A percentile compares a stretch with the other conserved stretches of the same genome.
These are phyloP conservation scores for Petunia axillaris DNA, from an alignment of 257 asterid species.

Conservation along the genomic window DNA sequence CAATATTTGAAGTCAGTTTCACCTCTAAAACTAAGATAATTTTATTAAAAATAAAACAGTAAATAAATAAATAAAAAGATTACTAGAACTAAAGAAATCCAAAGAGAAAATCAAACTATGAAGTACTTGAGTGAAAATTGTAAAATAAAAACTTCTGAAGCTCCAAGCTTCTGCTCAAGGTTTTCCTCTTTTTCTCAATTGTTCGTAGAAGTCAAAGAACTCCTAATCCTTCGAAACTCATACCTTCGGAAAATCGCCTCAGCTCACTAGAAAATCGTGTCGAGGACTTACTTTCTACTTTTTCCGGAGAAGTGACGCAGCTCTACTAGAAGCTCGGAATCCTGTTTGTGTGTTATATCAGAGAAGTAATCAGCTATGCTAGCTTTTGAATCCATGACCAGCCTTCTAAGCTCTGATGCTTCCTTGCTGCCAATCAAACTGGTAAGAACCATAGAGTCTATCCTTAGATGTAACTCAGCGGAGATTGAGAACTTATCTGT, in stretches of 20 bases:
- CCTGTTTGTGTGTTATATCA: slow-evolving; percentile 46
- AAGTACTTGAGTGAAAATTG: background rate
- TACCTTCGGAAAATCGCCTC: background rate
- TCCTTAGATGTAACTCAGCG: slow-evolving; percentile 73
- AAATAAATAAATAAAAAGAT: background rate
- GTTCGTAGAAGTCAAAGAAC: background rate
- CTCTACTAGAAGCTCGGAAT: slow-evolving; percentile 63
- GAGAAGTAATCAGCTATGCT: slow-evolving; percentile 52
- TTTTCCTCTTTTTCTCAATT: no score
- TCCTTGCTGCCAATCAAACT: slow-evolving; percentile 61
- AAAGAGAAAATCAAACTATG: slow-evolving; percentile 2
- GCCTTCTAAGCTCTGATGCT: slow-evolving; percentile 72
- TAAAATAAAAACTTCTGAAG: background rate
- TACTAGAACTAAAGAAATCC: background rate
- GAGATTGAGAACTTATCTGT: slow-evolving; percentile 56
- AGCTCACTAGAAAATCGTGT: slow-evolving; percentile 9
- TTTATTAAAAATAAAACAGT: no score
- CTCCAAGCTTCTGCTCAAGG: background rate
- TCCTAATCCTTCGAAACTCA: slow-evolving; percentile 19
- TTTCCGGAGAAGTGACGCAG: slow-evolving; percentile 55
- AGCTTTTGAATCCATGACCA: slow-evolving; percentile 54
- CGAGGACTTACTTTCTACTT: slow-evolving; percentile 52
- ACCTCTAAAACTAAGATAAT: background rate
- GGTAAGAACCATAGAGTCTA: slow-evolving; percentile 77
- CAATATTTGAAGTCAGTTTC: background rate